Evolutionary conservation across 2,329 filamentous ascomycete species (phyloP).

Genomic region (Rhynchosporium secalis): DNA sequence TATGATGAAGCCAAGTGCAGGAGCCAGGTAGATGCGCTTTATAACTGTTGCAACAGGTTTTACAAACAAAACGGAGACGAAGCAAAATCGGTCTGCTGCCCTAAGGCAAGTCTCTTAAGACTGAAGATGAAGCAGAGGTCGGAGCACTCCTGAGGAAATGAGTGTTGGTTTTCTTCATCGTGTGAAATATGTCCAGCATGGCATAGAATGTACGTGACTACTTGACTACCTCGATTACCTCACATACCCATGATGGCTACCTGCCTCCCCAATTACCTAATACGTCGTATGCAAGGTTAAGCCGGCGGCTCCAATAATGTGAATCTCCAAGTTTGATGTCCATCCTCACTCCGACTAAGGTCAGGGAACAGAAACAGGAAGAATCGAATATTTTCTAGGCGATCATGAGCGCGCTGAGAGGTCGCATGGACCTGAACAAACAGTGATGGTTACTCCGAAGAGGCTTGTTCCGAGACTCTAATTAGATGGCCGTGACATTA

Average conservation of each 20-base stretch:
- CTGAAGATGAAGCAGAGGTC: conserved; percentile 77
- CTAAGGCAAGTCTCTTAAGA: conserved; percentile 74
- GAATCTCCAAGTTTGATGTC: conserved; percentile 52
- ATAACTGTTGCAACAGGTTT: conserved; percentile 90
- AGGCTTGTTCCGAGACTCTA: conserved; percentile 98
- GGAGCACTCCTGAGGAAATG: conserved; percentile 9
- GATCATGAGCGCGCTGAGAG: conserved; percentile 96
- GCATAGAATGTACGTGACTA: too few species aligned
- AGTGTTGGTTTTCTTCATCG: too few species aligned
- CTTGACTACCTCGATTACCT: too few species aligned
- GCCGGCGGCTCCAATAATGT: conserved; percentile 38
- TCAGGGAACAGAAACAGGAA: conserved; percentile 72
- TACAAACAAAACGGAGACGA: conserved; percentile 77
- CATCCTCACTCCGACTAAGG: conserved; percentile 50
- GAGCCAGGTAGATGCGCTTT: conserved; percentile 76
- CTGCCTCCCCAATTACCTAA: too few species aligned
- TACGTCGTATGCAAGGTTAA: too few species aligned
- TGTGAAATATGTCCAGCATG: too few species aligned
- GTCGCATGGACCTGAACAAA: conserved; percentile 84
- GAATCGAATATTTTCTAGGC: conserved; percentile 79
- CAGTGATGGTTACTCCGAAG: conserved; percentile 62
- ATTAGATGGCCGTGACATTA: conserved; percentile 91
- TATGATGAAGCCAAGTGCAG: conserved; percentile 87
- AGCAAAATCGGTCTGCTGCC: conserved; percentile 79
- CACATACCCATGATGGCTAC: too few species aligned